Percentiles rank a stretch among this genome's conserved stretches.
These are phyloP conservation scores for Rhodocollybia butyracea DNA, from an alignment of 768 basidiomycete genomes.

Conservation along the genomic window DNA sequence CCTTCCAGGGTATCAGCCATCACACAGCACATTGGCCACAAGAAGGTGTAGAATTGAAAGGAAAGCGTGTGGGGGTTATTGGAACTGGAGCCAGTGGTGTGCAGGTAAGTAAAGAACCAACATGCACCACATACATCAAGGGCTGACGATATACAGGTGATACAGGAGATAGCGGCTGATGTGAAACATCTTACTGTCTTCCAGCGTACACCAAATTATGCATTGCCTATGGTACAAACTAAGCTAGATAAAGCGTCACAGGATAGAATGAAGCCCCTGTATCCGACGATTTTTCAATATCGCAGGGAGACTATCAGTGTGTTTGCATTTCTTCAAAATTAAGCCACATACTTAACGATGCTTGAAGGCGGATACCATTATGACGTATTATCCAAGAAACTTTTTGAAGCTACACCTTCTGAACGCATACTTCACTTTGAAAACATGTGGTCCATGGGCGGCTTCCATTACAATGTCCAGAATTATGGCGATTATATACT, in stretches of 20 bases:
- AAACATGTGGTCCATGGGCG: slow-evolving; percentile 11
- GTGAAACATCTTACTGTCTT: slow-evolving; percentile 13
- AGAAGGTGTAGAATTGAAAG: slow-evolving; percentile 2
- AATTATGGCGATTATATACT: slow-evolving; percentile 8
- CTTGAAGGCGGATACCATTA: background rate
- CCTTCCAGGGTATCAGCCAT: background rate
- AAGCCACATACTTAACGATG: background rate
- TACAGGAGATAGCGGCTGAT: slow-evolving; percentile 8
- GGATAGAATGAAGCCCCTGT: slow-evolving; percentile 1
- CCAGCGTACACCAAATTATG: slow-evolving; percentile 10
- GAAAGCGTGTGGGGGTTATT: slow-evolving; percentile 7
- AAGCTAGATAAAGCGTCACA: background rate
- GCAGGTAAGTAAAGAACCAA: background rate
- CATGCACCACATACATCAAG: background rate
- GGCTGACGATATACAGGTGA: slow-evolving; percentile 1
- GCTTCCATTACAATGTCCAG: slow-evolving; percentile 4
- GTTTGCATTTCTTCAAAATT: background rate
- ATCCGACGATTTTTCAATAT: background rate
- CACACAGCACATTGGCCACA: slow-evolving; percentile 6
- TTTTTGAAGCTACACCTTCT: slow-evolving; percentile 8
- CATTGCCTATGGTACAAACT: slow-evolving; percentile 1
- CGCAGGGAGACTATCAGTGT: background rate
- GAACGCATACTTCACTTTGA: slow-evolving; percentile 11
- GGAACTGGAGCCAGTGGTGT: slow-evolving; percentile 15
- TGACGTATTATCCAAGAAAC: background rate